Evolutionary conservation across 495 filamentous ascomycete species (phyloP), one percentile per base, ranked within the genome.

Genomic region (Penicillium nucicola): DNA sequence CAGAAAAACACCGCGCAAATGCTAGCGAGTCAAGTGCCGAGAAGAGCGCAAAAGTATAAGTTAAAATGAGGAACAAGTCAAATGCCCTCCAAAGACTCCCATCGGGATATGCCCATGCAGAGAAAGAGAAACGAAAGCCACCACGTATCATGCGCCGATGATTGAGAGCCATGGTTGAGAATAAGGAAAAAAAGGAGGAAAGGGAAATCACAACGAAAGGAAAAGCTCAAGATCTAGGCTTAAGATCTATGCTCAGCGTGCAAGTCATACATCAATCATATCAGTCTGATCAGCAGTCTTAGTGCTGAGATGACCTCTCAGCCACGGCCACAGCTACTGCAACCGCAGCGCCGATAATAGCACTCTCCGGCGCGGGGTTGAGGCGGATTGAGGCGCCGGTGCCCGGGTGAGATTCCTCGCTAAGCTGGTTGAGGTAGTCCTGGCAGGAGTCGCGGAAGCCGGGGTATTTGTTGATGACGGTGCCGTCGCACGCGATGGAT

Each of bases 381-480:
- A 84, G 66, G 11, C 67, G 58, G n/a, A 76, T 69, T 9, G 50
- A 59, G 15, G 65, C 60, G 18, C 31, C 25, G 2, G 48, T 31
- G 13, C 58, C 57, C 7, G 62, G 58, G 30, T 65, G 56, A 8
- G 56, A 64, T 25, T 67, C 50, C 14, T 65, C 60, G 11, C 70
- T 59, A 13, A 83, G 61, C 38, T 76, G 61, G 53, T 79, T 66
- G 38, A 83, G 58, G 35, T 76, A 78, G 7, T 44, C 44, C 43
- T 83, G 78, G 54, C 79, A 80, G 15, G 61, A 62, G 40, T 77
- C 74, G 40, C 69, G 71, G 55, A 82, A 83, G 1, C 72, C 70
- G 12, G 78, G 77, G 50, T 84, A 83, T 52, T 78, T 80, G 66
- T 84, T 82, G 45, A 84, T 78, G 10, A 84, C 77, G 25, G 78